phyloP scores from a whole-genome alignment of 495 filamentous ascomycete genomes.

The Pyrenopolyporus hunteri region DNA sequence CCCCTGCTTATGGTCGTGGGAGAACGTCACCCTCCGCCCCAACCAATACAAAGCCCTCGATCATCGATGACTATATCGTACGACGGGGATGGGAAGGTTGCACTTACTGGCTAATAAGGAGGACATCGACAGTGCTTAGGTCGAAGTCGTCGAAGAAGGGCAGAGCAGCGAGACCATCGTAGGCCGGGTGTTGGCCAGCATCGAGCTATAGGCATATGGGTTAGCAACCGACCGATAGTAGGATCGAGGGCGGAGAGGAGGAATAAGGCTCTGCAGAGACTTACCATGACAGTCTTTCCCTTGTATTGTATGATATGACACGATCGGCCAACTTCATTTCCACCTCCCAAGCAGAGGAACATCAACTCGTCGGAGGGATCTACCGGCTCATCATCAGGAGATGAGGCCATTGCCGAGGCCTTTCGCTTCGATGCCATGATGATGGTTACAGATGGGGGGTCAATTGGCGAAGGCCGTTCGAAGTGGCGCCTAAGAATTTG shows the following conservation, averaged over 20 bases:
- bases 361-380: slow-evolving; percentile 85
- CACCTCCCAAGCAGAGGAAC: slow-evolving; percentile 91
- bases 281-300: slow-evolving; percentile 97
- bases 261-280: slow-evolving; percentile 38
- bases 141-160: slow-evolving; percentile 99
- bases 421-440: slow-evolving; percentile 79
- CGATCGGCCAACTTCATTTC: slow-evolving; percentile 95
- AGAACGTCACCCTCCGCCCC: slow-evolving; percentile 12
- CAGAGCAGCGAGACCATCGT: slow-evolving; percentile 89
- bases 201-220: slow-evolving; percentile 69
- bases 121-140: slow-evolving; percentile 93
- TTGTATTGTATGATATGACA: slow-evolving; percentile 99
- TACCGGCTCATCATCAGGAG: slow-evolving; percentile 68
- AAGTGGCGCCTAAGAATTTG: too few species aligned
- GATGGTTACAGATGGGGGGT: not conserved
- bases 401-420: slow-evolving; percentile 66
- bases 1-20: slow-evolving; percentile 3
- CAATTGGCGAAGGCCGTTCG: not conserved
- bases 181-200: slow-evolving; percentile 96
- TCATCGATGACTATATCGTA: slow-evolving; percentile 15
- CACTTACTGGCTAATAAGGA: slow-evolving; percentile 96
- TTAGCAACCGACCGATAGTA: not conserved
- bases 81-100: slow-evolving; percentile 32
- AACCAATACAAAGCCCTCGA: slow-evolving; percentile 32
- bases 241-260: not conserved